Evolutionary conservation across 345 rosid species (phyloP), one percentile per base, ranked within the genome.

Genomic region (Erysimum cheiranthoides): DNA sequence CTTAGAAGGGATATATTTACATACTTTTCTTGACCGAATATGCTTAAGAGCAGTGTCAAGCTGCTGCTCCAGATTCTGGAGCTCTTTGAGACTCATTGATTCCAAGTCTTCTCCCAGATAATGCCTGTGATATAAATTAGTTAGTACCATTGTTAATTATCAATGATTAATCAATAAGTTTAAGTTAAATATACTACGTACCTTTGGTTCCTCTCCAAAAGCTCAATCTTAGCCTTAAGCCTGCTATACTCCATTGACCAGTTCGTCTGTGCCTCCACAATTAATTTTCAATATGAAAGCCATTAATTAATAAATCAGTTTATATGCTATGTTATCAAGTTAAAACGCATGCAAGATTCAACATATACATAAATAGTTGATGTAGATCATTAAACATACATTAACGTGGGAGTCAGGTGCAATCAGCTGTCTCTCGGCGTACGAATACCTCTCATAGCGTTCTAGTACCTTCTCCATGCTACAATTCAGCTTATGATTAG

Each of bases 51-150:
- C 90, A 74, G 83, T 77, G 32, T 93, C 95, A 67, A 92, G 92
- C 83, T 93, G 98, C 76, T 90, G 96, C 83, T 93, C 98, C 74
- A 93, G 73, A 79, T 86, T 87, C 40, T 87, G 94, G 16, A 93
- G 87, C 59, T 93, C 96, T 71, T 86, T 92, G 65, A 79, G 77
- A 49, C 80, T 82, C 84, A 92, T 38, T 13, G 87, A 78, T 60
- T 85, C 91, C 34, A 93, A 81, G 39, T 90, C 92, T 81, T 92
- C 93, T 49, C 98, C 98, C 84, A 84, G 43, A 71, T 87, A 89
- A 74, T 93, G 91, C 89, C 97, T 93, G 85, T 4, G 21, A 12
- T 40, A n/a, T 25, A 32, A 45, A 1, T 38, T 9, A 13, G 50
- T 18, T 17, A 36, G 28, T 2, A 30, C 28, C 27, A 64, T 30